These are phyloP conservation scores for Teratosphaeriaceae sp. DNA, from an alignment of 2,329 filamentous ascomycete genomes.

Conservation along the genomic window DNA sequence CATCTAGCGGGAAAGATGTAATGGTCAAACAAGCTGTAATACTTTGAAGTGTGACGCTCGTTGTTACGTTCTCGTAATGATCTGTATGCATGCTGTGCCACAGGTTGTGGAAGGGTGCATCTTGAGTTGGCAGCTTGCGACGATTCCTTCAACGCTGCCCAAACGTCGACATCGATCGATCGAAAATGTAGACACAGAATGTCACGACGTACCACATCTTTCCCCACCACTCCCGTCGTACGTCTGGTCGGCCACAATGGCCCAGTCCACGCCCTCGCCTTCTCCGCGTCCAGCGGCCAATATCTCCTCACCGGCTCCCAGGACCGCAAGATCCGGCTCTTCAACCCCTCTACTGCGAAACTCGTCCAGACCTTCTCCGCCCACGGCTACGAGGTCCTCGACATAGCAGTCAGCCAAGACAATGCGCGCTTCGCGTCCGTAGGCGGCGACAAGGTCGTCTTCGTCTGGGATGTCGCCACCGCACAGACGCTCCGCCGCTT, in stretches of 20 bases:
- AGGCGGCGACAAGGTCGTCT: slow-evolving; percentile 85
- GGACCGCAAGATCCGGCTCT: slow-evolving; percentile 79
- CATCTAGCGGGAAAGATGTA: too few species aligned
- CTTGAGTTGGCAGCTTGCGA: too few species aligned
- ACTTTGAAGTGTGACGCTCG: too few species aligned
- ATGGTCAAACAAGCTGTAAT: too few species aligned
- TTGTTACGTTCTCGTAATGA: too few species aligned
- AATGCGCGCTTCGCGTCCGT: slow-evolving; percentile 83
- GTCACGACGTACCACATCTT: slow-evolving; percentile 5
- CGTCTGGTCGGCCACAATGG: slow-evolving; percentile 28
- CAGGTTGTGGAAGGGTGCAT: too few species aligned
- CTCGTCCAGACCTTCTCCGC: slow-evolving; percentile 84
- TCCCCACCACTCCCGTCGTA: slow-evolving; percentile 20
- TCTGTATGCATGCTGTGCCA: too few species aligned
- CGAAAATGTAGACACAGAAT: slow-evolving; percentile 8
- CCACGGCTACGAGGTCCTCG: slow-evolving; percentile 88
- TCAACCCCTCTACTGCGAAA: slow-evolving; percentile 55
- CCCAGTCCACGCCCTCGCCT: slow-evolving; percentile 44
- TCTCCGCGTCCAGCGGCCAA: slow-evolving; percentile 42
- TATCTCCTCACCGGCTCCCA: slow-evolving; percentile 74
- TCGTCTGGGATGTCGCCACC: slow-evolving; percentile 87
- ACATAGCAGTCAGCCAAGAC: slow-evolving; percentile 63
- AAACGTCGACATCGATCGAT: too few species aligned
- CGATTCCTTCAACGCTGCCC: neutral
- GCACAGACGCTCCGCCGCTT: slow-evolving; percentile 73